Evolutionary conservation across 495 filamentous ascomycete species (phyloP).

Genomic region (Penicillium lividum): DNA sequence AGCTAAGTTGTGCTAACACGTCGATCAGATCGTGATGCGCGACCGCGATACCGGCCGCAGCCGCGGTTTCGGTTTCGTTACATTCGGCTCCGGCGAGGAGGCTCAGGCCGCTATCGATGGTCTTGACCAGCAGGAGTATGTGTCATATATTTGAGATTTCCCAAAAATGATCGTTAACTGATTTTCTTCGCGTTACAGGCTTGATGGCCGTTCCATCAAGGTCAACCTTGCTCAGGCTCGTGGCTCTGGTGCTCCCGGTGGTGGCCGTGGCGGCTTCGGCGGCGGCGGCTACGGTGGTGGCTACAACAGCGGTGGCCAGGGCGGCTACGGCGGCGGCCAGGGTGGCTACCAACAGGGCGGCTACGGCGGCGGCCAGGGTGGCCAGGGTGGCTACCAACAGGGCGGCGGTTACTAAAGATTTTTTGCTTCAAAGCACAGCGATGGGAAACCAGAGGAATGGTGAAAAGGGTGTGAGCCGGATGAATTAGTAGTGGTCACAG

Average conservation of each 20-base stretch:
- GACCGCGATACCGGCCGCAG: constrained; percentile 23
- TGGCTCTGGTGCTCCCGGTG: constrained; percentile 3
- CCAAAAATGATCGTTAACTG: background rate
- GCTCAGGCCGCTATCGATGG: constrained; percentile 13
- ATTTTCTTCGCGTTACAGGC: constrained; percentile 2
- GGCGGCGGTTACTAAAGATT: constrained; percentile 1
- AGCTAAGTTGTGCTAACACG: background rate
- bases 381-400: background rate
- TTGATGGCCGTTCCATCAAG: constrained; percentile 18
- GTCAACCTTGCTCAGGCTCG: constrained; percentile 21
- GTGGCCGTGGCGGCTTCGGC: constrained; percentile 4
- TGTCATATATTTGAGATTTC: background rate
- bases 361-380: background rate
- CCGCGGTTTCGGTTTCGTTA: constrained; percentile 27
- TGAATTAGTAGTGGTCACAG: background rate
- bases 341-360: background rate
- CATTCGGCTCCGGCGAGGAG: constrained; percentile 12
- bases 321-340: constrained; percentile 1
- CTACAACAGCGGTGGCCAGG: background rate
- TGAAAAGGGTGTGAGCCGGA: constrained; percentile 1
- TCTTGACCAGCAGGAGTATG: constrained; percentile 21
- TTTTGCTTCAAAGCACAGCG: background rate
- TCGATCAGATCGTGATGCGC: constrained; percentile 19
- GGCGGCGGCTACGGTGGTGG: constrained; percentile 1
- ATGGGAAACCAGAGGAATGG: background rate